Base-by-base conservation (phyloP, 2,329 filamentous ascomycete genomes). In the Diaporthe citrichinensis region DNA sequence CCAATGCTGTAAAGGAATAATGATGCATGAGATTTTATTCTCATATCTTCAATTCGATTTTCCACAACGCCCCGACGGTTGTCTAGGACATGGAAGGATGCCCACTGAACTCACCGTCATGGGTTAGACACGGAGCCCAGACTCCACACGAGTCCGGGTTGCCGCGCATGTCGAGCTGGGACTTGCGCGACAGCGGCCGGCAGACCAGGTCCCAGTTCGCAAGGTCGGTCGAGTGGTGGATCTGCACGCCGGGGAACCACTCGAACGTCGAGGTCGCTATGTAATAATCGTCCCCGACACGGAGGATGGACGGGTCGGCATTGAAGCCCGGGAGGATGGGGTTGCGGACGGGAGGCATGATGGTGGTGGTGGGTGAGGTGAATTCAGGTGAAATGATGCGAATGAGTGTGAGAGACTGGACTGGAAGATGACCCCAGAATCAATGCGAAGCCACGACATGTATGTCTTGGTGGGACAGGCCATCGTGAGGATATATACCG, bases 91-190 rank as follows among this genome's bases (percentile, higher is more conserved):
- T 5, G 31, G 31, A 31, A 31, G 31, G 31, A 31, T 31, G 31
- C 31, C 31, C 31, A 31, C 31, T 31, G 31, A 31, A 53, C 65
- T 69, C 15, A 69, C 90, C 90, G 77, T 92, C 90, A 78, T 92
- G 90, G 0, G 88, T 90, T 28, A 93, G 85, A 78, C 91, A 93
- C 0, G 91, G 91, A 2, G 91, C 91, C 90, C 91, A 93, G n/a
- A 93, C 84, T 51, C 90, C 90, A 78, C 90, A 90, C 80, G 88
- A 90, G 80, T 91, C 89, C 0, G 90, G 89, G 78, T 90, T 84
- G n/a, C 89, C 89, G 23, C 89, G 87, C 88, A 91, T 89, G 78
- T 90, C 88, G 3, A 90, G 84, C 80, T 90, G 89, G 62, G 80
- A 83, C 78, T 86, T 87, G 76, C 89, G 87, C 28, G 73, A 87